phyloP scores from a whole-genome alignment of 192 early-diverging fungal genomes.

The Helicostylum pulchrum region DNA sequence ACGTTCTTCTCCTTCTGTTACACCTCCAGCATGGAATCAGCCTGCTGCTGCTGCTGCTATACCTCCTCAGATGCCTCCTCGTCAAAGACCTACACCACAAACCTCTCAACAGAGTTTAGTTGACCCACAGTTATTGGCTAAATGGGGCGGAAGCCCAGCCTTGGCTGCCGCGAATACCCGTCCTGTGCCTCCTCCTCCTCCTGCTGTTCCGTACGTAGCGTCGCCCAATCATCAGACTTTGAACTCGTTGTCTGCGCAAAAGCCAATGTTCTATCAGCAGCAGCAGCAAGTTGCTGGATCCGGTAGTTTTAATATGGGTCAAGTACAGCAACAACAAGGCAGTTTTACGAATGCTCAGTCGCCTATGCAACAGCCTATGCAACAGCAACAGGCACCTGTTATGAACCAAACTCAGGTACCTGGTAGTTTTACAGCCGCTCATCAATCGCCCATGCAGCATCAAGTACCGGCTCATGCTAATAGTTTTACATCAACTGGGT shows the following conservation, averaged over 20 bases:
- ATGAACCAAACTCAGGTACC: too few relatives aligned
- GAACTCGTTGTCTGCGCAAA: not conserved
- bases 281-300: not conserved
- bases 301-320: too few relatives aligned
- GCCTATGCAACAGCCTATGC: constrained; percentile 11
- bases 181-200: constrained; percentile 13
- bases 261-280: constrained; percentile 4
- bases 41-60: too few relatives aligned
- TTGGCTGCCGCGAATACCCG: constrained; percentile 17
- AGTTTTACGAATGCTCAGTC: too few relatives aligned
- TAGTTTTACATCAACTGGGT: not conserved
- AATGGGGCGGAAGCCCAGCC: constrained; percentile 26
- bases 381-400: constrained; percentile 2
- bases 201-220: not conserved
- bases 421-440: not conserved
- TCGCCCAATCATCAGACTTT: not conserved
- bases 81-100: constrained; percentile 2
- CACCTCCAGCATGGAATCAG: not conserved
- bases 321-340: not conserved
- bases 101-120: not conserved
- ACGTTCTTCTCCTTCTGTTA: constrained; percentile 25
- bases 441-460: constrained; percentile 8
- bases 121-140: constrained; percentile 14
- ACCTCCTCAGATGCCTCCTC: not conserved
- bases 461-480: not conserved